Conservation (phyloP, 2,329 filamentous ascomycete genomes). For the Fusarium sp. region DNA sequence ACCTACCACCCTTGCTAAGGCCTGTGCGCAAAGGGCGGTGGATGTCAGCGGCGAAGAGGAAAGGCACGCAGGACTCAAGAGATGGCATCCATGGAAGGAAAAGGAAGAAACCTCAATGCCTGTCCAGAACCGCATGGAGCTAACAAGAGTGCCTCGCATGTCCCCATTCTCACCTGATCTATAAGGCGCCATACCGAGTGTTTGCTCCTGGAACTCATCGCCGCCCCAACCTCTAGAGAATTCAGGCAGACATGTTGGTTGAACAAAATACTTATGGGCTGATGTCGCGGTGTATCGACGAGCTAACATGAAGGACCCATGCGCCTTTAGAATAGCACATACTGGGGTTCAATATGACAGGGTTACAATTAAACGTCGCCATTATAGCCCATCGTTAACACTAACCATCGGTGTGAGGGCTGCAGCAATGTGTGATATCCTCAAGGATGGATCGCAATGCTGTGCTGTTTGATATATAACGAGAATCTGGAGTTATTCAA, state of each 20-base stretch:
- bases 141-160: constrained; percentile 39
- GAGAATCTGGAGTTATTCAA: neutral
- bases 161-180: constrained; percentile 45
- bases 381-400: neutral
- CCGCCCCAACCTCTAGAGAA: constrained; percentile 9
- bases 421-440: neutral
- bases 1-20: constrained; percentile 1
- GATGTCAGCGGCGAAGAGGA: constrained; percentile 12
- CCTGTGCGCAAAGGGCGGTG: constrained; percentile 46
- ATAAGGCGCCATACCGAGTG: constrained; percentile 1
- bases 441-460: neutral
- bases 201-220: neutral
- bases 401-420: constrained; percentile 4
- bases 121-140: constrained; percentile 11
- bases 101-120: constrained; percentile 21
- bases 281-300: constrained; percentile 1
- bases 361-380: neutral
- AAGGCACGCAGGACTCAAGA: constrained; percentile 10
- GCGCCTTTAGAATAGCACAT: neutral
- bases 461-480: neutral
- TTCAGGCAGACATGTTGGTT: constrained; percentile 27
- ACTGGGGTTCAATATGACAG: constrained; percentile 3
- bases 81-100: constrained; percentile 12
- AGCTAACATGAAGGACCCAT: constrained; percentile 32
- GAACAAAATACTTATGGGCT: neutral